These are phyloP conservation scores for Neurospora intermedia DNA, from an alignment of 495 filamentous ascomycete genomes.

Conservation along the genomic window DNA sequence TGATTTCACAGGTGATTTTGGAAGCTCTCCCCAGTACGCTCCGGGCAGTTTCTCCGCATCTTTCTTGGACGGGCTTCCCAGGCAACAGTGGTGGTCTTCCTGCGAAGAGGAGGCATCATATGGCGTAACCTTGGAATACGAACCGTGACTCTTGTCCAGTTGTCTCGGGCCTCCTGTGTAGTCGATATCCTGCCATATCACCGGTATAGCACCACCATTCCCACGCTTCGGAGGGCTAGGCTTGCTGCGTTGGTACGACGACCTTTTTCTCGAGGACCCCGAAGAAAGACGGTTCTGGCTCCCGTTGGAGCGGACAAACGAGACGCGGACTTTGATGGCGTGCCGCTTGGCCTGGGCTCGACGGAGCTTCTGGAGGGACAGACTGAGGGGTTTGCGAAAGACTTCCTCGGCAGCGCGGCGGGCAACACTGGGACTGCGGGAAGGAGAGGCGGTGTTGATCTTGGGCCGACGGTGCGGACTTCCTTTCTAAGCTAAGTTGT, in stretches of 20 bases:
- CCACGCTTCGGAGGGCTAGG: background rate
- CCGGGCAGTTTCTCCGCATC: background rate
- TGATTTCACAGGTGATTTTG: constrained; percentile 3
- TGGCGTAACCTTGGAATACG: background rate
- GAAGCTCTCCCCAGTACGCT: constrained; percentile 6
- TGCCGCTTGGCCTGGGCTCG: constrained; percentile 15
- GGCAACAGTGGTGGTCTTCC: constrained; percentile 7
- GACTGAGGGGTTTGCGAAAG: constrained; percentile 23
- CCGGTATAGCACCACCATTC: background rate
- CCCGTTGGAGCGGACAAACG: constrained; percentile 11
- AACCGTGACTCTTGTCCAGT: constrained; percentile 1
- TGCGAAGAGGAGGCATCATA: background rate
- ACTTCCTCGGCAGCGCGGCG: constrained; percentile 28
- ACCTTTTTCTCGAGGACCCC: constrained; percentile 1
- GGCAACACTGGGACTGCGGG: constrained; percentile 12
- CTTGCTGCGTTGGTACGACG: constrained; percentile 1
- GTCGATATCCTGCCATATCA: constrained; percentile 1
- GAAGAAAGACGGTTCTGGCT: constrained; percentile 4
- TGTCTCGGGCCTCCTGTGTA: background rate
- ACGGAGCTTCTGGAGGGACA: constrained; percentile 17
- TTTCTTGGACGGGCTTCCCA: constrained; percentile 9
- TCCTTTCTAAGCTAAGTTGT: constrained; percentile 41
- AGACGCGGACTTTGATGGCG: constrained; percentile 17
- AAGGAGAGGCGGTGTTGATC: constrained; percentile 18
- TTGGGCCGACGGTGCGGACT: constrained; percentile 33